Percentiles rank a stretch among this genome's conserved stretches.
phyloP scores from a whole-genome alignment of 2,329 filamentous ascomycete species.

The Venturia aucupariae region DNA sequence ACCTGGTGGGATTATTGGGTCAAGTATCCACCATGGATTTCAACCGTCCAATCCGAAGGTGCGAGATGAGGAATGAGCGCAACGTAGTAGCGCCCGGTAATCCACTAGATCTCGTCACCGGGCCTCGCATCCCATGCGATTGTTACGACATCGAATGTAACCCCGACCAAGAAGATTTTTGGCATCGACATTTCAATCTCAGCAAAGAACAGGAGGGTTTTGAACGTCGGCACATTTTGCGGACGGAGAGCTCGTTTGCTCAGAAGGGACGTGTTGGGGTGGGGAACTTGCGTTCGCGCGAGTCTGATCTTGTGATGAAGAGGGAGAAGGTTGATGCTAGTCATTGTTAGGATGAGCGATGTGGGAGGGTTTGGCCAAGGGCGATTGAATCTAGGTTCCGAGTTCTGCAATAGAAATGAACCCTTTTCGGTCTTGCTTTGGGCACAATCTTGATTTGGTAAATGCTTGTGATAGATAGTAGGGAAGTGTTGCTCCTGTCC shows the following conservation, averaged over 20 bases:
- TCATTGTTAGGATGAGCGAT: not conserved
- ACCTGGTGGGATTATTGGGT: not conserved
- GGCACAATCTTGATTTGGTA: too few relatives aligned
- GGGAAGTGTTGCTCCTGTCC: too few relatives aligned
- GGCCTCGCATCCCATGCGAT: not conserved
- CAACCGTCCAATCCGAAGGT: not conserved
- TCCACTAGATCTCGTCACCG: not conserved
- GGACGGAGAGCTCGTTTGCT: not conserved
- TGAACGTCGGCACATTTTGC: not conserved
- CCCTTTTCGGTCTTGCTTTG: too few relatives aligned
- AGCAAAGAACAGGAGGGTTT: not conserved
- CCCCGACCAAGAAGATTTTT: not conserved
- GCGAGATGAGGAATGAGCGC: not conserved
- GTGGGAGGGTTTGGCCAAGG: not conserved
- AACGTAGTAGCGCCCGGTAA: not conserved
- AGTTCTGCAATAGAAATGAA: too few relatives aligned
- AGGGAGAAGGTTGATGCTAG: not conserved
- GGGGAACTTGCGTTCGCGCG: not conserved
- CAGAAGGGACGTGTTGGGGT: too few relatives aligned
- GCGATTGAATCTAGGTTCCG: too few relatives aligned
- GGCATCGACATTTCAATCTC: not conserved
- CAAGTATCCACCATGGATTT: not conserved
- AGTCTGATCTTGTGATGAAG: not conserved
- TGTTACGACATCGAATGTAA: not conserved
- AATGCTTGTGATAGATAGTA: too few relatives aligned